These are phyloP conservation scores for Fusarium sp. DNA, from an alignment of 2,329 filamentous ascomycete species.

Conservation along the genomic window DNA sequence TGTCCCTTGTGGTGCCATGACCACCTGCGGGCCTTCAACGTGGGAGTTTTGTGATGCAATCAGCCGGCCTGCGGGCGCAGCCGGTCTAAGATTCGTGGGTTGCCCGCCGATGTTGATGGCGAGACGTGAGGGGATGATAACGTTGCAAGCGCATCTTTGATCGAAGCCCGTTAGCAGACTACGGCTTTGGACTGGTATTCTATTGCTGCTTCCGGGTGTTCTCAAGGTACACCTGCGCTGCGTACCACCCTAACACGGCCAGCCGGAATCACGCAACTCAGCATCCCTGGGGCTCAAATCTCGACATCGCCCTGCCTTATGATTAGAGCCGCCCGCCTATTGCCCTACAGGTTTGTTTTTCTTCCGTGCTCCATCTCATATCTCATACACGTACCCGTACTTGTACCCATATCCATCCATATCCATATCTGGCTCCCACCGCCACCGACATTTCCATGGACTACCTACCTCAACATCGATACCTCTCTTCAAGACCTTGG, in stretches of 20 bases:
- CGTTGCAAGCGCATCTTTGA: constrained; percentile 42
- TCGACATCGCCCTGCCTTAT: constrained; percentile 51
- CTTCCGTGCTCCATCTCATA: constrained; percentile 38
- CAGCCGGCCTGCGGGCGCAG: constrained; percentile 49
- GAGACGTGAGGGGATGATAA: constrained; percentile 47
- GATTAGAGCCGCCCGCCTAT: constrained; percentile 47
- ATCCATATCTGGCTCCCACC: constrained; percentile 33
- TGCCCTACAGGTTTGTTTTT: constrained; percentile 23
- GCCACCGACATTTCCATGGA: constrained; percentile 48
- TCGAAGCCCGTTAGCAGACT: constrained; percentile 28
- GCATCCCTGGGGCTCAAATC: constrained; percentile 48
- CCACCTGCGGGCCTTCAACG: constrained; percentile 47
- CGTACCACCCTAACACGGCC: constrained; percentile 44
- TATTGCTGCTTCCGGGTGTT: constrained; percentile 7
- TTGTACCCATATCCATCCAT: neutral
- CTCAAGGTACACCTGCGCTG: constrained; percentile 15
- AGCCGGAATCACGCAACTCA: constrained; percentile 45
- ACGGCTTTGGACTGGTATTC: constrained; percentile 13
- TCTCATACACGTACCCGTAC: constrained; percentile 7
- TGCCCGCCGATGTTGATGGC: constrained; percentile 39
- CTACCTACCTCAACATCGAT: constrained; percentile 41
- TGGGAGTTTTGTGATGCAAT: constrained; percentile 51
- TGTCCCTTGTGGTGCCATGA: constrained; percentile 44
- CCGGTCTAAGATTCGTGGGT: constrained; percentile 49
- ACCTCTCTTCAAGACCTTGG: constrained; percentile 39